Conservation (phyloP, 352 stramenopile genomes). For the Globisporangium acanthophoron region DNA sequence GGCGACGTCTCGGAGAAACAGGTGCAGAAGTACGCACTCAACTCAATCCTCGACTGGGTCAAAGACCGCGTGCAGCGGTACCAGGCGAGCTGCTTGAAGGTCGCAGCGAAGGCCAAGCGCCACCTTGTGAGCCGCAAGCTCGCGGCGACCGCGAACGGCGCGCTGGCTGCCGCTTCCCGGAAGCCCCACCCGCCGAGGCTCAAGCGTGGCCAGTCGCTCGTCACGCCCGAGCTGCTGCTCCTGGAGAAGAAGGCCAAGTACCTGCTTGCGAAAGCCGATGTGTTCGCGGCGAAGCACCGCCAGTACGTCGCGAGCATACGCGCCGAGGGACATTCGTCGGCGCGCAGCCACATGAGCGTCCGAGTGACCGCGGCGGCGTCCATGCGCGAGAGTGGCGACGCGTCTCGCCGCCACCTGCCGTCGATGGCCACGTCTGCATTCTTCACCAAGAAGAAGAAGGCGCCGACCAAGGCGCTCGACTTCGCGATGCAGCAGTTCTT, state of each 20-base stretch:
- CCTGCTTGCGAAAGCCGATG: conserved; percentile 39
- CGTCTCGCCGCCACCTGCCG: conserved; percentile 3
- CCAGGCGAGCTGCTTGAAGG: conserved; percentile 24
- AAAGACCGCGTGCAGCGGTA: conserved; percentile 33
- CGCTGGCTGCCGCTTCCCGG: conserved; percentile 14
- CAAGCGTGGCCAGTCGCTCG: conserved; percentile 11
- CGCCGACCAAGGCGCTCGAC: conserved; percentile 19
- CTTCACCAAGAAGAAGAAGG: conserved; percentile 18
- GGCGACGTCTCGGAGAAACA: conserved; percentile 34
- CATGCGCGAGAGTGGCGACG: not conserved
- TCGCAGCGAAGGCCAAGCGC: conserved; percentile 39
- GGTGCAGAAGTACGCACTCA: conserved; percentile 42
- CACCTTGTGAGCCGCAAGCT: conserved; percentile 24
- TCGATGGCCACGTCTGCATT: not conserved
- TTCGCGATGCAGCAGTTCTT: conserved; percentile 40
- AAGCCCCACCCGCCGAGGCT: not conserved
- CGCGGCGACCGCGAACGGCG: conserved; percentile 18
- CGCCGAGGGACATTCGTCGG: not conserved
- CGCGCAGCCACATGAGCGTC: conserved; percentile 4
- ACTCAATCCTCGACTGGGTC: conserved; percentile 63
- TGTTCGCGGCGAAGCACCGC: conserved; percentile 25
- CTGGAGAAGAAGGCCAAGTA: conserved; percentile 67
- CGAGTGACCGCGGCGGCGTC: not conserved
- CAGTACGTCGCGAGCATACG: conserved; percentile 5
- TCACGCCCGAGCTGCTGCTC: conserved; percentile 34